Evolutionary conservation across 805 yeast genomes (phyloP), one percentile per base, ranked within the genome.

Genomic region (Teunomyces tritomae): DNA sequence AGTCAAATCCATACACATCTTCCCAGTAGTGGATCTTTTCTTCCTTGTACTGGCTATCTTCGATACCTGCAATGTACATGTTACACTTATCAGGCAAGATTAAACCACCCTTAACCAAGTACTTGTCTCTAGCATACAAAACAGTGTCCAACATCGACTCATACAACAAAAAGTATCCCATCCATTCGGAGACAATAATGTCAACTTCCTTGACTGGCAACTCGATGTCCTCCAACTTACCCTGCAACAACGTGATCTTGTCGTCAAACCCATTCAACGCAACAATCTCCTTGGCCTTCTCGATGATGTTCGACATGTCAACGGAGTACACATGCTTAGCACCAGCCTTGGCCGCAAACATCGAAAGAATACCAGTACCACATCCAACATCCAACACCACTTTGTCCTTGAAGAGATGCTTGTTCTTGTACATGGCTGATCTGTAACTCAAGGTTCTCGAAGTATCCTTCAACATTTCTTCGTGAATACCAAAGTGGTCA

Each of bases 321-420:
- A 94, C 97, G 43, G 96, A 96, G 67, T 90, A 86, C 46, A 94
- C 99, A 64, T 90, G 97, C 67, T 90, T 89, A 53, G 99, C 99
- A 55, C 99, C 99, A n/a, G 97, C 96, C 63, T 85, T 85, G 44
- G 92, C 97, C 13, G 98, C 98, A 76, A 94, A 94, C 96, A 94
- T 89, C 24, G 97, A 91, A 53, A 94, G 73, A 56, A 94, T 90
- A 57, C 99, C 99, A 16, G 99, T 94, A 57, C 99, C 99, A 70
- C 99, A 95, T 43, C 99, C 99, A 49, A 94, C 99, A 71, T 94
- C 99, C 49, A 94, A 76, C 6, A 94, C 99, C 51, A 92, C 72
- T 74, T 94, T 94, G 69, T 84, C 97, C 67, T 90, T 89, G 77
- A 94, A 92, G 46, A 89, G 71, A 57, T 85, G 87, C 60, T 85